A percentile compares a stretch with the other conserved stretches of the same genome.
Conservation (phyloP, 208 protist species). For the Lotmaria passim region DNA sequence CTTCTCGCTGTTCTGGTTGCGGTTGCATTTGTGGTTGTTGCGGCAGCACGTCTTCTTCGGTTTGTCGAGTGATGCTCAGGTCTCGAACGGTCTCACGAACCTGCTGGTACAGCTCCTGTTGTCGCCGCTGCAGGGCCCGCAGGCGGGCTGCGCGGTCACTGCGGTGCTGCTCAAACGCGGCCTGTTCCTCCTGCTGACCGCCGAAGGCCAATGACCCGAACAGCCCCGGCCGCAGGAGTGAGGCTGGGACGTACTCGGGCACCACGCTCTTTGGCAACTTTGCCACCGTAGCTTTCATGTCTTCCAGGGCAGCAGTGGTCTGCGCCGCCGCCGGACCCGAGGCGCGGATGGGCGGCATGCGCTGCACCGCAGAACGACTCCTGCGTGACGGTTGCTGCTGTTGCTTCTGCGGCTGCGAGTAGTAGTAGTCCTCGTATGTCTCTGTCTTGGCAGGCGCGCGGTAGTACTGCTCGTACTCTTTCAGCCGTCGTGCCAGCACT, state of each 20-base stretch:
- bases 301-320: conserved; percentile 26
- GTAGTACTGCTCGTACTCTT: conserved; percentile 63
- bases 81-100: conserved; percentile 33
- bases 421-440: conserved; percentile 83
- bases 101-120: conserved; percentile 49
- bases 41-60: not conserved
- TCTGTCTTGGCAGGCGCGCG: conserved; percentile 31
- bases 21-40: not conserved
- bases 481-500: conserved; percentile 41
- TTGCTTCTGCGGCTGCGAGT: not conserved
- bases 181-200: conserved; percentile 35
- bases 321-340: conserved; percentile 12
- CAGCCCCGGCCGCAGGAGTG: conserved; percentile 29
- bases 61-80: not conserved
- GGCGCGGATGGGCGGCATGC: conserved; percentile 13
- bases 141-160: conserved; percentile 41
- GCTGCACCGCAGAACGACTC: not conserved
- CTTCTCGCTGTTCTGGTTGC: no score
- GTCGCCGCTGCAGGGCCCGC: conserved; percentile 45
- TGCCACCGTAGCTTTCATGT: conserved; percentile 38
- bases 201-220: conserved; percentile 65
- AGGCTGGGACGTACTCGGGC: conserved; percentile 37
- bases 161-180: conserved; percentile 48
- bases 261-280: conserved; percentile 45
- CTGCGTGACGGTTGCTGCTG: not conserved